A percentile compares a stretch with the other conserved stretches of the same genome.
Conservation (phyloP, 2,329 filamentous ascomycete species). For the Alternaria sp. region DNA sequence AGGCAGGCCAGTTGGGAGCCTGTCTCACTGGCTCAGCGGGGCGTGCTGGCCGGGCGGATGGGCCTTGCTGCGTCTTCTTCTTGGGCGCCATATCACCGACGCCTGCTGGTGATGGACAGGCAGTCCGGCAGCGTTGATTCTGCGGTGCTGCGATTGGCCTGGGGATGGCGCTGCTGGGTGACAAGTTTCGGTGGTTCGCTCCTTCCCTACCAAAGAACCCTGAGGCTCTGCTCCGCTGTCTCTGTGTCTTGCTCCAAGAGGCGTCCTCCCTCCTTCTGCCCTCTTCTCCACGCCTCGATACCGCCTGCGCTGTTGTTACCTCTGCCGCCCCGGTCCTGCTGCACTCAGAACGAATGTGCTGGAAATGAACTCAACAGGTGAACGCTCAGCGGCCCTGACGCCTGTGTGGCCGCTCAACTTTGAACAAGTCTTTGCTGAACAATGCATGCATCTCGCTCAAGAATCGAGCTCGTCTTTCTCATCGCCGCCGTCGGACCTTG, state of each 20-base stretch:
- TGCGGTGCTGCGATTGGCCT: not conserved
- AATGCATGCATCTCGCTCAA: not conserved
- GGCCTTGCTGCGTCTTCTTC: conserved; percentile 34
- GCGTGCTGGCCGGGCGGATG: conserved; percentile 9
- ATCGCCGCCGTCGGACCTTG: conserved; percentile 3
- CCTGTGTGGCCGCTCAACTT: not conserved
- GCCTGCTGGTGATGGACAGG: not conserved
- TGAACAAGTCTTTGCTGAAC: not conserved
- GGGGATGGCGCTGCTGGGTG: conserved; percentile 1
- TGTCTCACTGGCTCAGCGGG: conserved; percentile 15
- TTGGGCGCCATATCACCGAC: conserved; percentile 41
- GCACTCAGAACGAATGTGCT: not conserved
- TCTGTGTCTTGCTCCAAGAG: not conserved
- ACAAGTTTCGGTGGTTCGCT: conserved; percentile 6
- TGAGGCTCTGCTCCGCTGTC: not conserved
- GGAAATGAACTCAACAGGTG: not conserved
- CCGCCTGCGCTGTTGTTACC: not conserved
- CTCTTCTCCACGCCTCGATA: not conserved
- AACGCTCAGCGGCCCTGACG: not conserved
- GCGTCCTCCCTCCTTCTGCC: not conserved
- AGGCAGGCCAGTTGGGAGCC: conserved; percentile 72
- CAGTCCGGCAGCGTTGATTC: not conserved
- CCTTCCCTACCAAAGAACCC: conserved; percentile 11
- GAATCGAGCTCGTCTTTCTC: not conserved
- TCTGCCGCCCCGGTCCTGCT: conserved; percentile 3